Evolutionary conservation across 202 grass and related monocot species (phyloP).

Genomic region (Hordeum pubiflorum): DNA sequence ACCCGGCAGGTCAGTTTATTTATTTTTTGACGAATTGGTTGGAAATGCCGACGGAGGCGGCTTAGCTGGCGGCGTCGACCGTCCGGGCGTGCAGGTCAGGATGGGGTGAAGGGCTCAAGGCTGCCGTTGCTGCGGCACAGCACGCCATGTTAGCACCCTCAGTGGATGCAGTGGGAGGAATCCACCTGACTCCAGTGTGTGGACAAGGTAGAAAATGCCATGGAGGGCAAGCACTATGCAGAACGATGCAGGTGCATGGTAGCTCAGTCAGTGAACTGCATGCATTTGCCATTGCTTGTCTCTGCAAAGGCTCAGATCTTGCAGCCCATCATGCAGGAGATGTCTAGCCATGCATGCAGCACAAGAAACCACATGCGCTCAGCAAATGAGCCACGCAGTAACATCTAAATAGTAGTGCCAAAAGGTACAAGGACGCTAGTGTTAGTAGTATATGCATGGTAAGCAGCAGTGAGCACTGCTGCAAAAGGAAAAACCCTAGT

Average conservation of each 20-base stretch:
- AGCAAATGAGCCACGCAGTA: constrained; percentile 22
- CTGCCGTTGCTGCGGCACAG: constrained; percentile 36
- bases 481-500: neutral
- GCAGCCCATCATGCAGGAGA: constrained; percentile 34
- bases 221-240: constrained; percentile 31
- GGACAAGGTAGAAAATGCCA: constrained; percentile 51
- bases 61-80: constrained; percentile 29
- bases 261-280: neutral
- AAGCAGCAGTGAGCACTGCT: constrained; percentile 9
- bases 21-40: neutral
- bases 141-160: constrained; percentile 38
- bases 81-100: neutral
- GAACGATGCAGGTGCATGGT: constrained; percentile 23
- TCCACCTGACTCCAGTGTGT: constrained; percentile 40
- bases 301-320: constrained; percentile 36
- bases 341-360: constrained; percentile 1
- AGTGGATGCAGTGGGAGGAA: constrained; percentile 30
- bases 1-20: neutral
- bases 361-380: constrained; percentile 13
- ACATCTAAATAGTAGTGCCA: constrained; percentile 30
- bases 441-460: neutral
- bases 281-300: constrained; percentile 7
- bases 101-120: constrained; percentile 33
- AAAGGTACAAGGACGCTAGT: constrained; percentile 4
- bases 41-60: neutral